Base-by-base conservation (phyloP, 1,284 basidiomycete genomes). In the Melampsora americana region DNA sequence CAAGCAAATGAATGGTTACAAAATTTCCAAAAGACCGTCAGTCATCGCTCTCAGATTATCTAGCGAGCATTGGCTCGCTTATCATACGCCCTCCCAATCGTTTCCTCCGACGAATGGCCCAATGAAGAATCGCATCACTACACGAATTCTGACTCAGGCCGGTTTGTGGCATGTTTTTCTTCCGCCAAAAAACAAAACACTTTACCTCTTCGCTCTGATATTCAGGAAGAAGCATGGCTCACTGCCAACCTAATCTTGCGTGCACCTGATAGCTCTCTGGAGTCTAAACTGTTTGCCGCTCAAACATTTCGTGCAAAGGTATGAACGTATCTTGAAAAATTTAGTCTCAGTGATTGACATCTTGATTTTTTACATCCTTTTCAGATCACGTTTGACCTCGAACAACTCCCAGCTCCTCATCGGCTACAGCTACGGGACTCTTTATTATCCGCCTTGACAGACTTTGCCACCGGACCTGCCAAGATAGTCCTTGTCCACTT, bases 231-330 rank as follows among this genome's bases (percentile, higher is more conserved):
- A 83, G 95, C 96, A 80, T 99, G 96, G 96, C 87, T 90, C 79
- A 93, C 92, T 66, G 95, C 93, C 84, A 95, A 97, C 85, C 86
- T 90, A 80, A 88, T 99, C 77, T 88, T 99, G 74, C 88, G 90
- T 76, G 89, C 90, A 2, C 87, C 89, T 65, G 90, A 93, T 79
- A 88, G 89, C 5, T 91, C 93, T 1, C 83, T 87, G 66, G 88
- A 93, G 77, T 92, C 92, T 46, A 92, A 94, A 81, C 85, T 98
- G 66, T 98, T 99, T 82, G 93, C 95, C 20, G 93, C 95, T 0
- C 96, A 99, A 84, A 99, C 96, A 0, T 93, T 99, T 83, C 87
- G 95, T 81, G 87, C 91, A 77, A 99, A 99, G 87, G 95, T 93
- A 78, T 80, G 89, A 32, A 42, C 14, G 16, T 84, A 35, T 39